Evolutionary conservation across 129 eudicot genomes (phyloP).

Genomic region (Kitagawia praeruptora): DNA sequence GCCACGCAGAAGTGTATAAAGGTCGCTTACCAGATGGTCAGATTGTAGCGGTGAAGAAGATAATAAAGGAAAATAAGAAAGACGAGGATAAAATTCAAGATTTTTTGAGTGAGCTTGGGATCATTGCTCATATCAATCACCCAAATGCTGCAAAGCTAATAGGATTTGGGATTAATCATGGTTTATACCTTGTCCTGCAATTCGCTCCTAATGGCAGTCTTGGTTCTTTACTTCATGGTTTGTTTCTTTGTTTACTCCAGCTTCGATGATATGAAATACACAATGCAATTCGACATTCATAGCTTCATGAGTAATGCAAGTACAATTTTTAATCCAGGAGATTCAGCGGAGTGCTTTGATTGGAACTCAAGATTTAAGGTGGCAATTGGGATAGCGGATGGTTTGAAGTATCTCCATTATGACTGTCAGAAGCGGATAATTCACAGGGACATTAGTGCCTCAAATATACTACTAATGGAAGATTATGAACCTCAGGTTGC

Average conservation of each 20-base stretch:
- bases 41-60: slow-evolving; percentile 75
- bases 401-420: slow-evolving; percentile 73
- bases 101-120: slow-evolving; percentile 87
- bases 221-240: slow-evolving; percentile 56
- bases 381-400: slow-evolving; percentile 87
- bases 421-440: slow-evolving; percentile 81
- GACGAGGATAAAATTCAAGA: slow-evolving; percentile 67
- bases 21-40: slow-evolving; percentile 75
- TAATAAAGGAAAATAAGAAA: slow-evolving; percentile 58
- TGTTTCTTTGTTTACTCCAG: background rate
- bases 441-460: slow-evolving; percentile 93
- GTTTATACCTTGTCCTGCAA: slow-evolving; percentile 82
- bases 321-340: slow-evolving; percentile 26
- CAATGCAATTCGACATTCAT: background rate
- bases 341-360: slow-evolving; percentile 32
- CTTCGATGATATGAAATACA: background rate
- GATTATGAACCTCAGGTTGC: slow-evolving; percentile 80
- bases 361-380: slow-evolving; percentile 77
- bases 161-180: slow-evolving; percentile 68
- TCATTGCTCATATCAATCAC: slow-evolving; percentile 88
- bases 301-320: slow-evolving; percentile 2
- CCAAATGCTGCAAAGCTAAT: slow-evolving; percentile 71
- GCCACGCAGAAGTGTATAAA: slow-evolving; percentile 95
- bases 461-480: slow-evolving; percentile 71
- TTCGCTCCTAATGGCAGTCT: slow-evolving; percentile 82